Evolutionary conservation across 73 alveolate species (phyloP).

Genomic region (Paramecium tetraurelia): DNA sequence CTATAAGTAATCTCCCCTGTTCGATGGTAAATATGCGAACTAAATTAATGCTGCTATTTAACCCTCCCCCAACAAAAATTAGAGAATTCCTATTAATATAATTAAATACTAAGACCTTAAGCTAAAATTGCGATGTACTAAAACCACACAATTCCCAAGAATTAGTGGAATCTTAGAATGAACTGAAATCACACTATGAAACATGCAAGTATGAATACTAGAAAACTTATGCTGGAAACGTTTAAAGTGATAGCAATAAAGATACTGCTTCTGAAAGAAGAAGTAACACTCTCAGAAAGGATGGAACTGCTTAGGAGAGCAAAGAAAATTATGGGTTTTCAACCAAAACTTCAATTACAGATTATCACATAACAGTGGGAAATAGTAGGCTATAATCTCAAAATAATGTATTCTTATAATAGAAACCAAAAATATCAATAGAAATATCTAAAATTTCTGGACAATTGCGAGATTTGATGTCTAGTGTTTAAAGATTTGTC

Average conservation of each 20-base stretch:
- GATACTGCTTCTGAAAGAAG: neutral
- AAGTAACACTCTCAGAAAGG: neutral
- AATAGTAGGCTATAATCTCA: neutral
- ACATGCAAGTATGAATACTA: neutral
- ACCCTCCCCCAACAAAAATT: neutral
- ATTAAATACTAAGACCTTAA: neutral
- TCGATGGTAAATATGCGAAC: neutral
- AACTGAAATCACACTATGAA: neutral
- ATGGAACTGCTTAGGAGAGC: neutral
- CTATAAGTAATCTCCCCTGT: neutral
- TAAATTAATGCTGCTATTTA: neutral
- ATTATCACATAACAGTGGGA: neutral
- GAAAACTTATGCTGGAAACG: neutral
- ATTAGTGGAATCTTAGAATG: neutral
- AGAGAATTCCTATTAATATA: neutral
- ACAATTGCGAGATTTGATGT: neutral
- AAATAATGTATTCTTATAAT: neutral
- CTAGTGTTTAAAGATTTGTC: neutral
- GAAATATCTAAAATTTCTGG: constrained; percentile 4
- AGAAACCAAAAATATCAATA: neutral
- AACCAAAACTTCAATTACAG: neutral
- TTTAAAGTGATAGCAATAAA: neutral
- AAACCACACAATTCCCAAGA: neutral
- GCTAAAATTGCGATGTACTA: neutral
- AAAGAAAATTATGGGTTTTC: neutral